phyloP scores from a whole-genome alignment of 2,329 filamentous ascomycete species.

The Corynespora cassiicola region DNA sequence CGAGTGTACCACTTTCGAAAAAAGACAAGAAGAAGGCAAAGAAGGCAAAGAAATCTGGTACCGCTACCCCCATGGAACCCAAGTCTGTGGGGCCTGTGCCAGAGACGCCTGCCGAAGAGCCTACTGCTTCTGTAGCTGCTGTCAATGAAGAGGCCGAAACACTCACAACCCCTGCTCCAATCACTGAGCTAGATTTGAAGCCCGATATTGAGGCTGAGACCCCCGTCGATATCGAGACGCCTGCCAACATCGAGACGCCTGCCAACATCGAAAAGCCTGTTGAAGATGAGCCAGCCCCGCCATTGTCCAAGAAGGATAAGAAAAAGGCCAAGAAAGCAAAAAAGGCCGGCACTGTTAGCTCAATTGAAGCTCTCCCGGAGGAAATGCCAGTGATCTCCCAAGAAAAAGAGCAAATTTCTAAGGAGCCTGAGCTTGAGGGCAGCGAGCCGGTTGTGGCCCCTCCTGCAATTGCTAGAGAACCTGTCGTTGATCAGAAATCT shows the following conservation, averaged over 20 bases:
- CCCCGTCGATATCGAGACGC: too few relatives aligned
- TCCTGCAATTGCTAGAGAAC: neutral
- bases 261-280: constrained; percentile 2
- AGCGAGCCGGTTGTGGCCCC: neutral
- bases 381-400: neutral
- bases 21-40: constrained; percentile 39
- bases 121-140: neutral
- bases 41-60: constrained; percentile 30
- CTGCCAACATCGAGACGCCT: too few relatives aligned
- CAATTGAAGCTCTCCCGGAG: constrained; percentile 5
- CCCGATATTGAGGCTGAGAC: too few relatives aligned
- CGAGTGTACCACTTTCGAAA: constrained; percentile 17
- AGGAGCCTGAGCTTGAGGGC: neutral
- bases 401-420: too few relatives aligned
- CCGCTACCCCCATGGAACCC: constrained; percentile 18
- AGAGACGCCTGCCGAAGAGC: constrained; percentile 2
- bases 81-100: constrained; percentile 2
- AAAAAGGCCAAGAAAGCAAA: constrained; percentile 31
- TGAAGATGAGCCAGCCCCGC: constrained; percentile 11
- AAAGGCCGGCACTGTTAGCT: constrained; percentile 6
- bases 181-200: too few relatives aligned
- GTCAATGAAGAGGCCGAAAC: neutral
- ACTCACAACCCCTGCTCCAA: neutral
- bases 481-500: neutral
- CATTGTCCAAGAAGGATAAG: constrained; percentile 25